Evolutionary conservation across 805 yeast genomes (phyloP).

Genomic region (Saccharomycopsis selenospora): DNA sequence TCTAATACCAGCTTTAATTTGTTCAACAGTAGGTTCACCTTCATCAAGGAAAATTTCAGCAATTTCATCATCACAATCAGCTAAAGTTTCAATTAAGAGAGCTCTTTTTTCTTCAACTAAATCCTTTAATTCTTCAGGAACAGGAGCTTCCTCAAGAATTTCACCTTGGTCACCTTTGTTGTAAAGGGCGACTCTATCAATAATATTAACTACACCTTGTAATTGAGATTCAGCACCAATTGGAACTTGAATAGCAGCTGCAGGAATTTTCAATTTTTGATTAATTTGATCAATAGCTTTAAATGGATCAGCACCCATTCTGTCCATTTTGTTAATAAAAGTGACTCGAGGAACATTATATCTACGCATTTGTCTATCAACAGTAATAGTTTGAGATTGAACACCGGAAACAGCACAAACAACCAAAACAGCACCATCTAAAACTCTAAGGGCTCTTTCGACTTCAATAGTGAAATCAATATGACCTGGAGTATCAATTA

Average conservation of each 20-base stretch:
- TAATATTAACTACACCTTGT: conserved; percentile 85
- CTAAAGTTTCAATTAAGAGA: conserved; percentile 81
- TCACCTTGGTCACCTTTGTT: conserved; percentile 92
- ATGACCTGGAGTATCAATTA: conserved; percentile 98
- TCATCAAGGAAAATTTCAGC: conserved; percentile 92
- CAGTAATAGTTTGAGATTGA: conserved; percentile 97
- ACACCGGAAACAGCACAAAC: conserved; percentile 99
- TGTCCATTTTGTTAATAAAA: conserved; percentile 96
- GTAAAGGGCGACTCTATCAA: conserved; percentile 78
- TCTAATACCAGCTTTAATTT: conserved; percentile 84
- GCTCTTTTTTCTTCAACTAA: conserved; percentile 88
- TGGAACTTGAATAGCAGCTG: conserved; percentile 97
- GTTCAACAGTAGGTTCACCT: conserved; percentile 74
- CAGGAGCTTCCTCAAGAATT: conserved; percentile 50
- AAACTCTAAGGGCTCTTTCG: conserved; percentile 94
- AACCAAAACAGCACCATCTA: conserved; percentile 97
- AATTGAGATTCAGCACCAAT: conserved; percentile 87
- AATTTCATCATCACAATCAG: conserved; percentile 96
- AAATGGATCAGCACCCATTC: conserved; percentile 99
- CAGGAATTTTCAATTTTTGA: conserved; percentile 79
- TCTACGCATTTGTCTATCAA: conserved; percentile 97
- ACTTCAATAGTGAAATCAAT: conserved; percentile 98
- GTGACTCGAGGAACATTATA: conserved; percentile 96
- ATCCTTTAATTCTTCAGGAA: conserved; percentile 76
- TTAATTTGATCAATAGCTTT: conserved; percentile 88